These are phyloP conservation scores for Tillandsia fasciculata DNA, from an alignment of 176 grass and related monocot species.

Conservation along the genomic window DNA sequence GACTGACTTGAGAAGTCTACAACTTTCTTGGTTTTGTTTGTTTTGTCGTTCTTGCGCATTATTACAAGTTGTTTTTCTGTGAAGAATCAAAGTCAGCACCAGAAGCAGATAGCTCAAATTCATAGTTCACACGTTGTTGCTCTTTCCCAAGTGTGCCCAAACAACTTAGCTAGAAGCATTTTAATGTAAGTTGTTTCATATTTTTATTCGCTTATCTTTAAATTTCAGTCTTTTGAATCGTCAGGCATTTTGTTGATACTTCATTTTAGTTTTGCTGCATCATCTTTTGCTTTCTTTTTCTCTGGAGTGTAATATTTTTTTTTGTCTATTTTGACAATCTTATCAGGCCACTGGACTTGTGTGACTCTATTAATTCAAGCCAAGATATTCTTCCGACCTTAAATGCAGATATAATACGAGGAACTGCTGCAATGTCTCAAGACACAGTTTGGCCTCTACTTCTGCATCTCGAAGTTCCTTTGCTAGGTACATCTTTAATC, in stretches of 20 bases:
- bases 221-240: no score
- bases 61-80: conserved; percentile 21
- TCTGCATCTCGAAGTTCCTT: conserved; percentile 41
- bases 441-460: conserved; percentile 42
- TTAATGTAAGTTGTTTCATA: conserved; percentile 59
- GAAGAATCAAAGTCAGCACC: conserved; percentile 49
- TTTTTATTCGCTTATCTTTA: no score
- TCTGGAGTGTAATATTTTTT: not conserved
- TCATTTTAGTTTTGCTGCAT: not conserved
- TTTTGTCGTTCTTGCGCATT: conserved; percentile 11
- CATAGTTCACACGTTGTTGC: conserved; percentile 72
- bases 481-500: conserved; percentile 52
- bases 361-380: conserved; percentile 60
- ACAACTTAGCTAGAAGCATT: conserved; percentile 44
- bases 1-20: no score
- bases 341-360: conserved; percentile 87
- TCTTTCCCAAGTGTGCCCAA: conserved; percentile 68
- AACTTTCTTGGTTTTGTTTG: conserved; percentile 11
- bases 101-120: conserved; percentile 40
- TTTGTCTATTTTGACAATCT: not conserved
- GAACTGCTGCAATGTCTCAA: conserved; percentile 55
- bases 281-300: not conserved
- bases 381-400: conserved; percentile 56
- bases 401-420: conserved; percentile 56
- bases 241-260: no score